Conservation (phyloP, 768 basidiomycete genomes). For the Mycena indigotica region DNA sequence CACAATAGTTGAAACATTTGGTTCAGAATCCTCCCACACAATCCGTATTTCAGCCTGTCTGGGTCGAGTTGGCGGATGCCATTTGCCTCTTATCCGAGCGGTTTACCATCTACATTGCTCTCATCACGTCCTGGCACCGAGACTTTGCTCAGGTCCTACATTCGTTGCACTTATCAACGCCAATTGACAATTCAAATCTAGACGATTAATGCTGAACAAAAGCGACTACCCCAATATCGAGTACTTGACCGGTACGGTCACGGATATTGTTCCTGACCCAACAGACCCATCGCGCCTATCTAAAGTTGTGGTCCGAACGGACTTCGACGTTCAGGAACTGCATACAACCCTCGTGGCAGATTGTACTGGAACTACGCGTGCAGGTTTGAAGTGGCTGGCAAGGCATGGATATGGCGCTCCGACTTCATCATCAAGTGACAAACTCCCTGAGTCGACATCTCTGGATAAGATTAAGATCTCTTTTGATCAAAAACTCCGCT, state of each 20-base stretch:
- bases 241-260: constrained; percentile 30
- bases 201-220: constrained; percentile 26
- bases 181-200: neutral
- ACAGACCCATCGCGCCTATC: constrained; percentile 10
- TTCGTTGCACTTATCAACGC: neutral
- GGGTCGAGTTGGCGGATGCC: constrained; percentile 14
- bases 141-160: constrained; percentile 26
- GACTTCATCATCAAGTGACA: constrained; percentile 4
- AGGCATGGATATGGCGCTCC: constrained; percentile 21
- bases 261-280: constrained; percentile 22
- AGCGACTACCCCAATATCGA: constrained; percentile 24
- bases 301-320: constrained; percentile 20
- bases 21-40: constrained; percentile 15
- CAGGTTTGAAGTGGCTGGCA: constrained; percentile 29
- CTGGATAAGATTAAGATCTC: constrained; percentile 19
- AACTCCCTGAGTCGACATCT: too few relatives aligned
- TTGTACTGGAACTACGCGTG: constrained; percentile 30
- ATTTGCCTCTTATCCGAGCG: constrained; percentile 1
- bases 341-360: constrained; percentile 28
- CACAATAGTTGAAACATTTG: too few relatives aligned
- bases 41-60: constrained; percentile 17
- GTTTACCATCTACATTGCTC: constrained; percentile 23
- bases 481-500: constrained; percentile 28
- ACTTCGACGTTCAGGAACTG: constrained; percentile 11
- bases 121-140: constrained; percentile 28